Percentiles rank a stretch among this genome's conserved stretches.
Evolutionary conservation across 805 yeast genomes (phyloP).

Genomic region (Komagataella populi): DNA sequence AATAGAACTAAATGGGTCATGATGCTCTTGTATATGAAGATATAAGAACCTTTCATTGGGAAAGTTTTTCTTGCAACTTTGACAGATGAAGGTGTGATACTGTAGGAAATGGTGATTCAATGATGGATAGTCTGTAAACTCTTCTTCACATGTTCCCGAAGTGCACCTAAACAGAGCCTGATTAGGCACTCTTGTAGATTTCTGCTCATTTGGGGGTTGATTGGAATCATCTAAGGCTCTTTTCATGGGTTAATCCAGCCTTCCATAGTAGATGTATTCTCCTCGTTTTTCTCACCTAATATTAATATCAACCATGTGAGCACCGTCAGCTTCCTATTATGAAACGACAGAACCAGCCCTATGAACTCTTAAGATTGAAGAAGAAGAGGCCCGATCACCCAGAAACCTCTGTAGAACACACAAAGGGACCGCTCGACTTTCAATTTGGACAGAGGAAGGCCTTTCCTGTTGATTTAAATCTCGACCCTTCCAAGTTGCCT

Average conservation of each 20-base stretch:
- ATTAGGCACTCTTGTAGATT: neutral
- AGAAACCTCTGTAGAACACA: constrained; percentile 4
- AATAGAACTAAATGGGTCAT: constrained; percentile 30
- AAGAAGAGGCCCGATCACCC: neutral
- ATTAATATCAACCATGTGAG: neutral
- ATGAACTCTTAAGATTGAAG: neutral
- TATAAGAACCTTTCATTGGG: constrained; percentile 28
- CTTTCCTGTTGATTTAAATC: constrained; percentile 14
- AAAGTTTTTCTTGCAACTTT: constrained; percentile 23
- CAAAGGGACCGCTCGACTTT: constrained; percentile 21
- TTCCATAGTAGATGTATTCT: neutral
- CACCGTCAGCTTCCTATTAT: neutral
- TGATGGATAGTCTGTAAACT: constrained; percentile 13
- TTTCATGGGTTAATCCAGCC: neutral
- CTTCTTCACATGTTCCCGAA: constrained; percentile 3
- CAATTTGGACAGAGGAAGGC: constrained; percentile 21
- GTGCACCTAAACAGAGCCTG: constrained; percentile 5
- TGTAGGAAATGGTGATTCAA: neutral
- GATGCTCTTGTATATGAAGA: constrained; percentile 38
- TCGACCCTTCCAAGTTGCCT: constrained; percentile 9
- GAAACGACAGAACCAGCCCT: neutral
- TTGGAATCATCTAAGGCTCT: constrained; percentile 5
- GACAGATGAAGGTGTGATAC: constrained; percentile 19
- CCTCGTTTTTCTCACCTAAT: neutral
- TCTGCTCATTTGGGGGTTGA: neutral